phyloP scores from a whole-genome alignment of 805 yeast species.

The Candida ovalis region DNA sequence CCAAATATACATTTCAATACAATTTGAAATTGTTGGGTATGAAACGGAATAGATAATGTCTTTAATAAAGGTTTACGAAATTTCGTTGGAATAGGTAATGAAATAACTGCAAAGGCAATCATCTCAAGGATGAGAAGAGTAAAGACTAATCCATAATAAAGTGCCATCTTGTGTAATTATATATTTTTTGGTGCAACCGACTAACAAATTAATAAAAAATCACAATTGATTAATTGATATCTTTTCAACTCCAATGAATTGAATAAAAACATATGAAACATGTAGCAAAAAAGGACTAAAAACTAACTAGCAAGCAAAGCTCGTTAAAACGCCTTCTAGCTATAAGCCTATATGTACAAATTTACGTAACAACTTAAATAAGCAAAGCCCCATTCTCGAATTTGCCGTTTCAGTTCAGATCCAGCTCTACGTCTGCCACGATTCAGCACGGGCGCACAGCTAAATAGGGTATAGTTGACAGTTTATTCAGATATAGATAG shows the following conservation, averaged over 20 bases:
- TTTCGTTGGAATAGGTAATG: constrained; percentile 79
- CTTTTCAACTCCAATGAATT: neutral
- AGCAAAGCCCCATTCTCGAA: neutral
- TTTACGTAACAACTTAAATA: too few relatives aligned
- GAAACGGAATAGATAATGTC: constrained; percentile 64
- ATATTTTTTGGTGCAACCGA: neutral
- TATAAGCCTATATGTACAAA: too few relatives aligned
- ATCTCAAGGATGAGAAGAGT: constrained; percentile 75
- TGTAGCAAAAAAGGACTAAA: neutral
- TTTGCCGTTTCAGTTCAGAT: neutral
- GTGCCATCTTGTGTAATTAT: constrained; percentile 19
- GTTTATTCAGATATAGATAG: too few relatives aligned
- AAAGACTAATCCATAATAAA: constrained; percentile 44
- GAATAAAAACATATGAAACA: neutral
- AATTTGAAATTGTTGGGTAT: constrained; percentile 66
- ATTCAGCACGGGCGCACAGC: neutral
- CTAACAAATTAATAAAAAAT: too few relatives aligned
- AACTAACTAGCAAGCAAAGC: neutral
- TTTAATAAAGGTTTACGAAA: constrained; percentile 65
- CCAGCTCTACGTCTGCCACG: neutral
- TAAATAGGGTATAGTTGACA: too few relatives aligned
- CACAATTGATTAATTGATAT: too few relatives aligned
- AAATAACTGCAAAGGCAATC: constrained; percentile 70
- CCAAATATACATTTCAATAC: constrained; percentile 78
- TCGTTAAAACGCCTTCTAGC: neutral